Percentiles rank a stretch among this genome's conserved stretches.
These are phyloP conservation scores for Calocybe gangraenosa DNA, from an alignment of 768 basidiomycete species.

Conservation along the genomic window DNA sequence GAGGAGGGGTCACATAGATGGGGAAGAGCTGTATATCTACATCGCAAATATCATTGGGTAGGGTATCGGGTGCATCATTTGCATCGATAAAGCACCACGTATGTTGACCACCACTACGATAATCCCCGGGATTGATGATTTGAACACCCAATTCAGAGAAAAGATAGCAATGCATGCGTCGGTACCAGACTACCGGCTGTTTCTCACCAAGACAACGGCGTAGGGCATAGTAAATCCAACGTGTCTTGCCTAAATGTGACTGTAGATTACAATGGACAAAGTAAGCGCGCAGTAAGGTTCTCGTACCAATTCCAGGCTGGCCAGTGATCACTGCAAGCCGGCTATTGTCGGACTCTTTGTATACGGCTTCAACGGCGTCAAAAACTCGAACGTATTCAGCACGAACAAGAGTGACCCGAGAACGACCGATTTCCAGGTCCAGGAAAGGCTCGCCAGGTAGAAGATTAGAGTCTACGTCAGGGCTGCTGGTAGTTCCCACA, in stretches of 20 bases:
- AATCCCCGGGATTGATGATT: not conserved
- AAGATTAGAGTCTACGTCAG: not conserved
- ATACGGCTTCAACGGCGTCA: constrained; percentile 4
- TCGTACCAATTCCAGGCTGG: constrained; percentile 10
- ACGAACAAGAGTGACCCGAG: constrained; percentile 9
- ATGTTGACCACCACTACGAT: not conserved
- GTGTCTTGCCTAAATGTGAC: constrained; percentile 6
- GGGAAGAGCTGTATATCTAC: constrained; percentile 8
- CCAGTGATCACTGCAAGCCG: constrained; percentile 7
- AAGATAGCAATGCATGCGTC: constrained; percentile 6
- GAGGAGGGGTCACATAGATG: constrained; percentile 11
- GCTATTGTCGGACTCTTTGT: not conserved
- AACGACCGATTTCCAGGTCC: not conserved
- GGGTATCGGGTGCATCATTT: not conserved
- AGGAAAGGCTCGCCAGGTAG: not conserved
- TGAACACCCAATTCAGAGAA: constrained; percentile 3
- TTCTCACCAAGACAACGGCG: constrained; percentile 8
- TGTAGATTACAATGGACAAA: constrained; percentile 1
- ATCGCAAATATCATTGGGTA: not conserved
- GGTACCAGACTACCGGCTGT: constrained; percentile 6
- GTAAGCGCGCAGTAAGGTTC: not conserved
- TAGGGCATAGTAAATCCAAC: constrained; percentile 8
- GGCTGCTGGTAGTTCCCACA: not conserved
- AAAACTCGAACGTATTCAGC: constrained; percentile 12
- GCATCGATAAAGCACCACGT: not conserved